Base-by-base conservation (phyloP, 108 stramenopile genomes). In the Poteriospumella lacustris region DNA sequence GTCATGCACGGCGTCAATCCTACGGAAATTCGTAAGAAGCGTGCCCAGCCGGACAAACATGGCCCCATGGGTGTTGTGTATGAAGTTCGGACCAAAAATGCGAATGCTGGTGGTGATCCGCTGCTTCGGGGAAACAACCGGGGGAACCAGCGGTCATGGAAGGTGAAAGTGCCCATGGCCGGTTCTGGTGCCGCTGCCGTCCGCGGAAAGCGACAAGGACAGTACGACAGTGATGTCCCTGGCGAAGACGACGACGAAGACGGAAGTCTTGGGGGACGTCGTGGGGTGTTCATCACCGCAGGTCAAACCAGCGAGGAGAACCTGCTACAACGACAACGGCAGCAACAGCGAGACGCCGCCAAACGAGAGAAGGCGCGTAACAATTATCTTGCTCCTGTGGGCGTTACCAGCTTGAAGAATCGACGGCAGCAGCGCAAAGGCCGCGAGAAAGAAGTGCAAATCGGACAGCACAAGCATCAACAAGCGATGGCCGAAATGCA, bases 401-500 rank as follows among this genome's bases (percentile, higher is more conserved):
- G 70, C 26, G 31, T 33, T 26, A 73, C 26, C 31, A 5, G 36
- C 5, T 38, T 73, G 47, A 24, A 31, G 12, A 5, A 42, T 34
- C 36, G 70, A 5, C 5, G 26, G 5, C 43, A 73, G 41, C 26
- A 44, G 28, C 12, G 41, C 9, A 73, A 73, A 42, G 33, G 3
- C 3, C 36, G 70, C 12, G 42, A 5, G 12, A 56, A 52, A 38
- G 70, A 73, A 24, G 5, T 33, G 19, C 3, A 33, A 19, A 73
- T 52, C 41, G 43, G 44, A 42, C 40, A 36, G 9, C 38, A 56
- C 38, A 73, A 73, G 47, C 70, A 73, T 56, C 31, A 73, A 56
- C 31, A 5, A 12, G 70, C 70, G 5, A 12, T 73, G 33, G 31
- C 26, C 26, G 70, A 73, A 24, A 5, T 73, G 41, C 26, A 36